Conservation (phyloP, 2,329 filamentous ascomycete species). For the Fusarium sp. region DNA sequence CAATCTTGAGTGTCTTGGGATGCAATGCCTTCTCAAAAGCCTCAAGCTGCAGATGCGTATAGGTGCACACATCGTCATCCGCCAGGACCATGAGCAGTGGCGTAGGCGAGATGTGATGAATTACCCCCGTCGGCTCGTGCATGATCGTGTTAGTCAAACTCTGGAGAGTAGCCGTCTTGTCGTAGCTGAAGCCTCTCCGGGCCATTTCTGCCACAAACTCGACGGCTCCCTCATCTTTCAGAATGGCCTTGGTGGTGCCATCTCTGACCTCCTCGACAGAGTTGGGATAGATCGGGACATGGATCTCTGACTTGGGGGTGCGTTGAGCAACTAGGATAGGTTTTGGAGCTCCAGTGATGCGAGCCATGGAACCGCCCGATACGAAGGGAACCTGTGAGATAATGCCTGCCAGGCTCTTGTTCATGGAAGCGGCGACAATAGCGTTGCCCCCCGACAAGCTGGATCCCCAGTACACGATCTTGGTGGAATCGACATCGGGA, state of each 20-base stretch:
- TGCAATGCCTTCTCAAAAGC: neutral
- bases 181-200: neutral
- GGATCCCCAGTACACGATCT: neutral
- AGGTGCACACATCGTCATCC: neutral
- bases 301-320: accelerated
- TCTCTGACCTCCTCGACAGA: neutral
- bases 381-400: neutral
- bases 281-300: neutral
- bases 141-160: neutral
- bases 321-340: accelerated
- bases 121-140: accelerated
- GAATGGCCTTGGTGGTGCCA: neutral
- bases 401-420: neutral
- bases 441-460: neutral
- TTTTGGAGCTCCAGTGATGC: neutral
- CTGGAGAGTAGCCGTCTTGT: neutral
- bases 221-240: neutral
- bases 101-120: neutral
- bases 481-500: neutral
- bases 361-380: neutral
- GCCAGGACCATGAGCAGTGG: neutral
- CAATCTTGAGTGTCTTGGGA: neutral
- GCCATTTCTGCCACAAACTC: neutral
- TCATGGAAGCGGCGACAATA: neutral
- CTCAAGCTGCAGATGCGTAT: neutral